Base-by-base conservation (phyloP, 2,329 filamentous ascomycete species). In the Colletotrichum australisinense region DNA sequence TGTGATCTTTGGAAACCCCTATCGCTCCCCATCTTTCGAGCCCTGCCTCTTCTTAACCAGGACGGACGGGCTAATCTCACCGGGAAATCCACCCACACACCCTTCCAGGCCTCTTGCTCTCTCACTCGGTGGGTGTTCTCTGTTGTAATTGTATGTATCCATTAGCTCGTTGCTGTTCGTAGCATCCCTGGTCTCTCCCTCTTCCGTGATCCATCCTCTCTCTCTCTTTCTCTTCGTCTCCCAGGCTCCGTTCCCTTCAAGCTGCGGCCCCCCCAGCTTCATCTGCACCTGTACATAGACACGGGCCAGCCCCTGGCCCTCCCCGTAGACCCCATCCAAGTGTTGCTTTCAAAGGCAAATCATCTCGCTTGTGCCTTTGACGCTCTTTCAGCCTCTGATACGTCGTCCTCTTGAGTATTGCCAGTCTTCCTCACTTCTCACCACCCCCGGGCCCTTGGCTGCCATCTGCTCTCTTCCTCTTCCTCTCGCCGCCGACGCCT, bases 331-430 rank as follows among this genome's bases (percentile, higher is more conserved):
- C 79, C 77, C 77, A 78, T 80, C 78, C 81, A 78, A 79, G 79
- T 75, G 83, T 82, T 82, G 83, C 82, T 81, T 82, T 83, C 81
- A 81, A 81, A 82, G 82, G 82, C 82, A 84, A 73, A 84, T 86
- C 86, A 88, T 88, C 80, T 88, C 86, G 86, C 86, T 88, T 87
- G 84, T 82, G 82, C 82, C 64, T 83, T 83, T 83, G 82, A 82
- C 80, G 80, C 80, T 81, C 81, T 81, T 81, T 85, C 83, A 86
- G 85, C 84, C 83, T 85, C 82, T 81, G 81, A 83, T 82, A 83
- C 83, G 81, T 78, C 79, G 77, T 49, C 11, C 32, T 35, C 32
- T 35, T 35, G 32, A 35, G 32, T 35, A 24, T 22, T 67, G 8
- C 63, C 73, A 26, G 6, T 66, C 74, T 63, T 77, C 76, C 75